Evolutionary conservation across 257 asterid genomes (phyloP).

Genomic region (Solanum medicagineum): DNA sequence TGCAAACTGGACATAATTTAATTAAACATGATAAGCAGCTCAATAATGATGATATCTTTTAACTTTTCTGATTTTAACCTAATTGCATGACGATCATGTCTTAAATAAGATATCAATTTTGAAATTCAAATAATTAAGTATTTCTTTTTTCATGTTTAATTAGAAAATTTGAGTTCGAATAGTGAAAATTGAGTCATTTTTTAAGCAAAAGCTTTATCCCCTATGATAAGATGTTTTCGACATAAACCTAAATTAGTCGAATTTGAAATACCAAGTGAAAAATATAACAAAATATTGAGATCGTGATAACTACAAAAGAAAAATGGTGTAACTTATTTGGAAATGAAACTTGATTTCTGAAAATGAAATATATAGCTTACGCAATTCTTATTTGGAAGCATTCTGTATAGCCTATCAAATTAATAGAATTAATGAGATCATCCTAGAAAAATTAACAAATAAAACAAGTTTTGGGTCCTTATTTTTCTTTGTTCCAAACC

Average conservation of each 20-base stretch:
- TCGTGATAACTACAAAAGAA: not conserved
- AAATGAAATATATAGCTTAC: not conserved
- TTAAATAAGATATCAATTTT: not conserved
- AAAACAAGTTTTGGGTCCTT: not conserved
- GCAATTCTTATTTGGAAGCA: not conserved
- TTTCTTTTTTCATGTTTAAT: not conserved
- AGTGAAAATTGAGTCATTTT: too few species aligned
- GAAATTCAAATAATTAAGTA: not conserved
- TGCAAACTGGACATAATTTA: not conserved
- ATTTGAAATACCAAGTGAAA: accelerated
- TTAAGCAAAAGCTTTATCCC: not conserved
- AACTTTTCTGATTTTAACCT: not conserved
- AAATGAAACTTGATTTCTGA: not conserved
- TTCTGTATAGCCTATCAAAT: not conserved
- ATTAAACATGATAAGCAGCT: not conserved
- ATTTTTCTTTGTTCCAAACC: not conserved
- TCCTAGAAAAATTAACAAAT: not conserved
- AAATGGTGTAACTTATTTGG: not conserved
- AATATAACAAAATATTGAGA: not conserved
- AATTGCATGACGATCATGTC: not conserved
- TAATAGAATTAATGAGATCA: not conserved
- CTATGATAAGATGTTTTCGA: accelerated
- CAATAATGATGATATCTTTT: not conserved
- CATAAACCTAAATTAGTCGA: accelerated
- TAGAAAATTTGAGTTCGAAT: accelerated